Evolutionary conservation across 257 asterid genomes (phyloP), one percentile per base, ranked within the genome.

Genomic region (Primulina eburnea): DNA sequence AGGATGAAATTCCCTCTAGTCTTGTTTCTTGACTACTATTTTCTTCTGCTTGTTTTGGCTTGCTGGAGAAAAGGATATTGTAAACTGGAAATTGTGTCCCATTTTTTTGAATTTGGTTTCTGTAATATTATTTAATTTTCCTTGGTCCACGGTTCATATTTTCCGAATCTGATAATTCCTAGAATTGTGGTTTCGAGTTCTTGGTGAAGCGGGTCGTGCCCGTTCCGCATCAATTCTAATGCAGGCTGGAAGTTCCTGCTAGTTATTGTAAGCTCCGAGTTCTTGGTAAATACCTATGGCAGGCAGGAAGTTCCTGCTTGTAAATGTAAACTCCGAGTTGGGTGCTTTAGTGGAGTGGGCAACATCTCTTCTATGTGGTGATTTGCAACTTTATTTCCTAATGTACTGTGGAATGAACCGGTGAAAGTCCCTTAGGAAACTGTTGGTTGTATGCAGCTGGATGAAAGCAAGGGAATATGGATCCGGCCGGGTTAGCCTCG

Each of bases 1-100:
- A 69, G 73, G 29, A 64, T 77, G 77, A 72, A 72, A 75, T 66
- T 66, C 30, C 66, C 76, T 75, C 76, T 20, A 60, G 62, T 70
- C 26, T 29, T 26, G 60, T 63, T 64, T 63, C 62, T 60, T 56
- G 33, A 55, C 56, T 63, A 32, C 11, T 20, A 17, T 21, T 21
- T 21, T 62, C 55, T 64, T 65, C 2, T 73, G 72, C 69, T 64
- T 69, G 37, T 69, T 64, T 65, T 50, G 47, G 34, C 67, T 53
- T 59, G 20, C 68, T 50, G 57, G 67, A 29, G 62, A 56, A 74
- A 68, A 69, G 64, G 64, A 75, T 50, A 26, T 60, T 65, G 71
- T 56, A 57, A 77, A 32, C 68, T 62, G 69, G 55, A 65, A 55
- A 65, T 24, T 57, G 26, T 63, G 12, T 17, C 68, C 73, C 67